Conservation (phyloP, 179 eudicot genomes). For the Monotropa hypopitys region DNA sequence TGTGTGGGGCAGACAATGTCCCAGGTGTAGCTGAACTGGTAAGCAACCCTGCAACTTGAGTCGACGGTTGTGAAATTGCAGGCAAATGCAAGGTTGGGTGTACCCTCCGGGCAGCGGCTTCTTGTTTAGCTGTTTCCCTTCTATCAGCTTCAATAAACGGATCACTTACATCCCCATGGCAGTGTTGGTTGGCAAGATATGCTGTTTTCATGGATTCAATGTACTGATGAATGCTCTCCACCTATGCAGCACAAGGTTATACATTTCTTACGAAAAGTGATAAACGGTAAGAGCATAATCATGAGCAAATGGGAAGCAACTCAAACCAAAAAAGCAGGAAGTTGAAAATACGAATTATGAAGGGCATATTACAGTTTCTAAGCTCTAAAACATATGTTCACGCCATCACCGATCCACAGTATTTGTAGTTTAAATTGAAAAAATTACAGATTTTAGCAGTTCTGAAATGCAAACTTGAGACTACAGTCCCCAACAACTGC, state of each 20-base stretch:
- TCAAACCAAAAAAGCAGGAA: not conserved
- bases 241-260: slow-evolving; percentile 27
- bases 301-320: slow-evolving; percentile 3
- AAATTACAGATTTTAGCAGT: not conserved
- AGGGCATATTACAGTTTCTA: not conserved
- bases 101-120: slow-evolving; percentile 86
- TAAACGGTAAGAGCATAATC: not conserved
- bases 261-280: not conserved
- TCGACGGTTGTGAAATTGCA: slow-evolving; percentile 56
- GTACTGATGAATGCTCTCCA: slow-evolving; percentile 94
- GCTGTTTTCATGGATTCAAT: slow-evolving; percentile 95
- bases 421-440: not conserved
- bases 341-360: not conserved
- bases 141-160: slow-evolving; percentile 97
- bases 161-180: slow-evolving; percentile 66
- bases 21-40: slow-evolving; percentile 50
- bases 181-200: slow-evolving; percentile 79
- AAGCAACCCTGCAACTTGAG: slow-evolving; percentile 58
- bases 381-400: not conserved
- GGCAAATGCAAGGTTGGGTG: slow-evolving; percentile 86
- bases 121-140: slow-evolving; percentile 77
- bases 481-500: not conserved
- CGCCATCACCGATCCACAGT: not conserved
- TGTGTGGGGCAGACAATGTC: slow-evolving; percentile 31
- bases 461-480: not conserved